Evolutionary conservation across 75 land plant genomes (phyloP), one percentile per base, ranked within the genome.

Genomic region (Pinus tabuliformis): DNA sequence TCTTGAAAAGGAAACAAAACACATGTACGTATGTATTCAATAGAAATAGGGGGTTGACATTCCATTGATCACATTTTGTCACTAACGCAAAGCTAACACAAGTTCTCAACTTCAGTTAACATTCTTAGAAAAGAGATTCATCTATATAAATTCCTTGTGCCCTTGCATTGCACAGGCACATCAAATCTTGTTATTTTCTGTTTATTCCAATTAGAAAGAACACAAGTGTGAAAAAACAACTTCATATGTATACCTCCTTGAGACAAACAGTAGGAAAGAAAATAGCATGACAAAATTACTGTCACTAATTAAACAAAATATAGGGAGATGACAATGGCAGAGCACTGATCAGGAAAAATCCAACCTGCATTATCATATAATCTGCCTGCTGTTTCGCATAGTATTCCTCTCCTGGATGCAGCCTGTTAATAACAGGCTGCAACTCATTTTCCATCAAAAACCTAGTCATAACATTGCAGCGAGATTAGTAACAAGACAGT

Each of bases 331-430:
- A 49, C 12, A 49, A 49, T 49, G 12, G 54, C 54, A 49, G 54
- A 9, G 54, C 8, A 9, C 54, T 49, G 54, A 11, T 49, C 54
- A 49, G 9, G 2, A 49, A 9, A 49, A 9, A 49, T 1, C 54
- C 54, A 49, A 96, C 99, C 94, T 93, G 91, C 68, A 85, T 78
- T 63, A 96, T 81, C 72, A 90, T 83, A 77, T 94, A 90, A 58
- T 96, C 95, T 64, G 97, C 93, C 82, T 96, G 99, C 73, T 96
- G 95, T 77, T 85, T 90, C 70, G 97, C 93, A 84, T 92, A 96
- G 57, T 84, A 92, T n/a, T 58, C 85, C 57, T 96, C 99, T 59
- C 97, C 88, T 58, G 99, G 99, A 76, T 94, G 92, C 71, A 96
- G 87, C 62, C 82, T 87, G 33, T 79, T 88, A 81, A 90, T 89